Percentiles rank a stretch among this genome's conserved stretches.
These are phyloP conservation scores for Adiantum capillusveneris DNA, from an alignment of 75 land plant genomes.

Conservation along the genomic window DNA sequence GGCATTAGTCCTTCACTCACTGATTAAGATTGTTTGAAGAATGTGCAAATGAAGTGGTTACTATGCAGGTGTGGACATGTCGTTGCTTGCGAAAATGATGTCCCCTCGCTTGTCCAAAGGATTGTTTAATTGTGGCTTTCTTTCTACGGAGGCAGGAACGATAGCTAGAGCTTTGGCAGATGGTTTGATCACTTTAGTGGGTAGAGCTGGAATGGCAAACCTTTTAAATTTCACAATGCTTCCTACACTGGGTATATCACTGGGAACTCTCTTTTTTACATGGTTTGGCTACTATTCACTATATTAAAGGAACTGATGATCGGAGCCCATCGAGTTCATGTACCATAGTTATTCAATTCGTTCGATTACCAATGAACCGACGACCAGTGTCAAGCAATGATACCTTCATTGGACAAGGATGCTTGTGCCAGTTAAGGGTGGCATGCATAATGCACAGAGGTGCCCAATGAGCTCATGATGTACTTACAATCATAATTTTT, in stretches of 20 bases:
- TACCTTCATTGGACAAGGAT: too few relatives aligned
- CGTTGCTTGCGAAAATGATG: constrained; percentile 29
- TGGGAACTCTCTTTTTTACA: constrained; percentile 18
- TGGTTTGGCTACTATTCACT: constrained; percentile 31
- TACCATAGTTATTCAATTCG: too few relatives aligned
- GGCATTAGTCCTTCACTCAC: not conserved
- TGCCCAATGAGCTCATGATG: too few relatives aligned
- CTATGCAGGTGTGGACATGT: constrained; percentile 32
- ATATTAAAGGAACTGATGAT: constrained; percentile 11
- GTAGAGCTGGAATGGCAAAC: constrained; percentile 18
- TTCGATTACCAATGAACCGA: too few relatives aligned
- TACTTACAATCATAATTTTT: too few relatives aligned
- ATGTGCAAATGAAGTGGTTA: not conserved
- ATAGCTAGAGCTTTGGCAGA: constrained; percentile 31
- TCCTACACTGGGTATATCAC: constrained; percentile 15
- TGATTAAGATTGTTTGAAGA: too few relatives aligned
- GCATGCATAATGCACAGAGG: too few relatives aligned
- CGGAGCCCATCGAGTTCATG: too few relatives aligned
- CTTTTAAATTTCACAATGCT: constrained; percentile 24
- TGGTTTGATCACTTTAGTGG: constrained; percentile 26
- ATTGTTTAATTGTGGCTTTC: constrained; percentile 31
- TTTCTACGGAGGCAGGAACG: constrained; percentile 36
- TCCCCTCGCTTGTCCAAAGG: constrained; percentile 27
- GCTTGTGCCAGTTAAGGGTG: too few relatives aligned
- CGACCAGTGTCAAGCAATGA: too few relatives aligned